These are phyloP conservation scores for Pterocarpus santalinus DNA, from an alignment of 306 rosid species.

Conservation along the genomic window DNA sequence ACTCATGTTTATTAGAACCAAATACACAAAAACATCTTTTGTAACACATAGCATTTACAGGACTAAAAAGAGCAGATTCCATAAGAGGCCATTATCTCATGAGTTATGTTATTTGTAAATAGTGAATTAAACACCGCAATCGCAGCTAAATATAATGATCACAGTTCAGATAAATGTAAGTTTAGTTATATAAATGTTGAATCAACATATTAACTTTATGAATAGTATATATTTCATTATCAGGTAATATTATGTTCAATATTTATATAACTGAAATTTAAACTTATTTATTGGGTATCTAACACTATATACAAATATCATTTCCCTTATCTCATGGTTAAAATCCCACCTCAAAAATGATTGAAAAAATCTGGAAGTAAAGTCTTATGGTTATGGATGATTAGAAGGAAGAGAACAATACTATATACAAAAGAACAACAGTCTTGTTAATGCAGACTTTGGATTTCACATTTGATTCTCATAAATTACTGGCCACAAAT, in stretches of 20 bases:
- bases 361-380: neutral
- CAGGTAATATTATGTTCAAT: too few relatives aligned
- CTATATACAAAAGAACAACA: neutral
- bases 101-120: too few relatives aligned
- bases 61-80: neutral
- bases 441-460: neutral
- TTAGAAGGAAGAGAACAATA: neutral
- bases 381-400: neutral
- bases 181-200: too few relatives aligned
- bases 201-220: too few relatives aligned
- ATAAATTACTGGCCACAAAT: neutral
- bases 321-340: neutral
- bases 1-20: neutral
- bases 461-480: neutral
- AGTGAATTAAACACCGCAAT: too few relatives aligned
- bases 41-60: neutral
- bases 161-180: too few relatives aligned
- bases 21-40: neutral
- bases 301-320: too few relatives aligned
- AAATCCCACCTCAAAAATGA: neutral
- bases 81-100: too few relatives aligned
- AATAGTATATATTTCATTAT: too few relatives aligned
- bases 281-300: too few relatives aligned
- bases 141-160: too few relatives aligned
- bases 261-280: too few relatives aligned